Conservation (phyloP, 805 yeast genomes). For the Saccharomycopsis capsularis region DNA sequence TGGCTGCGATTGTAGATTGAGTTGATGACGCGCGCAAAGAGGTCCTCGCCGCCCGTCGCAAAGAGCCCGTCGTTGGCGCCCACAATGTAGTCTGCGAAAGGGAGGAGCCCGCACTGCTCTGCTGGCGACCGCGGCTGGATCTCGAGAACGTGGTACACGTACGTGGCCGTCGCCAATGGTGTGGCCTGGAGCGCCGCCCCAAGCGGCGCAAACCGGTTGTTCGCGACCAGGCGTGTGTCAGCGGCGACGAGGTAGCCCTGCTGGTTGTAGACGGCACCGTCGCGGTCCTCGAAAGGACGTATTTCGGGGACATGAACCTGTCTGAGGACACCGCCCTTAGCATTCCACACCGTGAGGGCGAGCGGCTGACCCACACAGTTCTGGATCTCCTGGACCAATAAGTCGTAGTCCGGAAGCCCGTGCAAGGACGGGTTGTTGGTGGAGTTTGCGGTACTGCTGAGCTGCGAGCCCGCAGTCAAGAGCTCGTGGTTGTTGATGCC, state of each 20-base stretch:
- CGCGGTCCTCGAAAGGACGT: slow-evolving; percentile 19
- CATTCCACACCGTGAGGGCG: slow-evolving; percentile 69
- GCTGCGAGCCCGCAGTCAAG: not conserved
- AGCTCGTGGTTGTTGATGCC: slow-evolving; percentile 68
- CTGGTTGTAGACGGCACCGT: slow-evolving; percentile 23
- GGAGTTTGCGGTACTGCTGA: slow-evolving; percentile 27
- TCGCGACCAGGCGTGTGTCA: slow-evolving; percentile 24
- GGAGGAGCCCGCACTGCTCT: slow-evolving; percentile 69
- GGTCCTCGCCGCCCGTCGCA: slow-evolving; percentile 80
- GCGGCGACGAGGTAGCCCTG: slow-evolving; percentile 24
- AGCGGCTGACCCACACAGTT: slow-evolving; percentile 37
- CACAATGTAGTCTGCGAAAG: slow-evolving; percentile 81
- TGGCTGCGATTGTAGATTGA: slow-evolving; percentile 38
- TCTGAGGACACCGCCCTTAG: slow-evolving; percentile 67
- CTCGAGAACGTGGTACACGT: slow-evolving; percentile 78
- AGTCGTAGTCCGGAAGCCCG: slow-evolving; percentile 37
- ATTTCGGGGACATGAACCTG: slow-evolving; percentile 31
- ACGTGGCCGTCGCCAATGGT: slow-evolving; percentile 66
- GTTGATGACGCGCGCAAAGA: slow-evolving; percentile 60
- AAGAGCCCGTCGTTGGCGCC: slow-evolving; percentile 84
- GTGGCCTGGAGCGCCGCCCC: slow-evolving; percentile 74
- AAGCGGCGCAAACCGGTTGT: slow-evolving; percentile 39
- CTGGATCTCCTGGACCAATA: slow-evolving; percentile 37
- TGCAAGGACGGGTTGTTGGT: slow-evolving; percentile 55
- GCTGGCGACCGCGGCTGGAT: slow-evolving; percentile 78